Conservation (phyloP, 2,329 filamentous ascomycete genomes). For the Fusarium sulawesiense region DNA sequence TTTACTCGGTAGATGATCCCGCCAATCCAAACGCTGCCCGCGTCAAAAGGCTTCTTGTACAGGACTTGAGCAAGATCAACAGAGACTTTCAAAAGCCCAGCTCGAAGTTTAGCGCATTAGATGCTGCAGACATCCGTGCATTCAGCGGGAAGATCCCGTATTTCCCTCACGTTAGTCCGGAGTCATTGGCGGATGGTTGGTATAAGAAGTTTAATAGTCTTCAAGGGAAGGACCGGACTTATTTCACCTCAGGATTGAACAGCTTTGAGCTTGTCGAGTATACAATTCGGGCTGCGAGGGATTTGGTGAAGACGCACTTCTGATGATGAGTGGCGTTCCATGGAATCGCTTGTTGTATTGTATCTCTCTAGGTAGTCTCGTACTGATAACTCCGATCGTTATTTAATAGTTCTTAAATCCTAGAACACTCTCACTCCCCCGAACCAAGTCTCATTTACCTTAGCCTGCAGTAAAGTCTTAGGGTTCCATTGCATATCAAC, state of each 20-base stretch:
- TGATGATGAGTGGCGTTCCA: not conserved
- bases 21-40: not conserved
- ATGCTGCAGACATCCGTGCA: not conserved
- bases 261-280: conserved; percentile 2
- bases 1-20: not conserved
- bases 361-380: too few relatives aligned
- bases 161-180: not conserved
- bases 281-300: not conserved
- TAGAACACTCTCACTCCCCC: conserved; percentile 46
- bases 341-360: too few relatives aligned
- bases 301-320: not conserved
- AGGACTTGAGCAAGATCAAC: not conserved
- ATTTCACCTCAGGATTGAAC: not conserved
- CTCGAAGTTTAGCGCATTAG: accelerated
- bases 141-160: not conserved
- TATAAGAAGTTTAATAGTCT: not conserved
- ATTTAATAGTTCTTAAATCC: too few relatives aligned
- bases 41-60: not conserved
- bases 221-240: not conserved
- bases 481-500: conserved; percentile 61
- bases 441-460: conserved; percentile 64
- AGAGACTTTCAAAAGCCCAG: not conserved
- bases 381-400: too few relatives aligned
- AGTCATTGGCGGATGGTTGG: not conserved
- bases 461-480: conserved; percentile 57